Evolutionary conservation across 805 yeast genomes (phyloP).

Genomic region (Candida cerambycidarum): DNA sequence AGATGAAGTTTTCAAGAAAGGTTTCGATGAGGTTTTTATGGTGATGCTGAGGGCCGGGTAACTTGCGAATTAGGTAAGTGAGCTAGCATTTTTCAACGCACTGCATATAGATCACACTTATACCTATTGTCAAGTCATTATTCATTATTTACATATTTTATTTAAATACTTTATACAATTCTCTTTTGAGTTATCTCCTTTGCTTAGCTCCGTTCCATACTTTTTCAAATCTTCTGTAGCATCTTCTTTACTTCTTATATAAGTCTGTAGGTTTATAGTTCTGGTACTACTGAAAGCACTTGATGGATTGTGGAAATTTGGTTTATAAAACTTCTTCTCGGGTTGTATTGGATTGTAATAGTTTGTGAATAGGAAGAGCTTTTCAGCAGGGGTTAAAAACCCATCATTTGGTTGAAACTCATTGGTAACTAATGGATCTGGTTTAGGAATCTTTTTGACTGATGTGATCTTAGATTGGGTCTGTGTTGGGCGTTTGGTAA

Average conservation of each 20-base stretch:
- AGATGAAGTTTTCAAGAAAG: constrained; percentile 57
- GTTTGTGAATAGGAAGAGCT: constrained; percentile 41
- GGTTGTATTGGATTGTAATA: constrained; percentile 28
- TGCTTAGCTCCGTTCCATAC: not conserved
- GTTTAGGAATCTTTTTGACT: no score
- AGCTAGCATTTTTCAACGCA: not conserved
- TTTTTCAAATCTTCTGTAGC: not conserved
- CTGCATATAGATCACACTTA: no score
- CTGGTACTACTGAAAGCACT: not conserved
- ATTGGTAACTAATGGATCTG: constrained; percentile 16
- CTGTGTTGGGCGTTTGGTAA: no score
- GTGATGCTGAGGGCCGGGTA: constrained; percentile 10
- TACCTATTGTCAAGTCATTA: no score
- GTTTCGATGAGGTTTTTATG: not conserved
- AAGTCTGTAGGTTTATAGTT: not conserved
- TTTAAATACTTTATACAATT: constrained; percentile 6
- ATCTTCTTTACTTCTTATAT: not conserved
- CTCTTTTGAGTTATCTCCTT: not conserved
- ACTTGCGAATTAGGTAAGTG: not conserved
- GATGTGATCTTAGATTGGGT: not conserved
- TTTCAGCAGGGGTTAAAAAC: constrained; percentile 36
- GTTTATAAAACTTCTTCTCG: constrained; percentile 17
- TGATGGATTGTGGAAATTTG: constrained; percentile 9
- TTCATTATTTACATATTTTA: constrained; percentile 1
- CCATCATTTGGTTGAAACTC: constrained; percentile 35